phyloP scores from a whole-genome alignment of 257 asterid species.

The Petunia axillaris region DNA sequence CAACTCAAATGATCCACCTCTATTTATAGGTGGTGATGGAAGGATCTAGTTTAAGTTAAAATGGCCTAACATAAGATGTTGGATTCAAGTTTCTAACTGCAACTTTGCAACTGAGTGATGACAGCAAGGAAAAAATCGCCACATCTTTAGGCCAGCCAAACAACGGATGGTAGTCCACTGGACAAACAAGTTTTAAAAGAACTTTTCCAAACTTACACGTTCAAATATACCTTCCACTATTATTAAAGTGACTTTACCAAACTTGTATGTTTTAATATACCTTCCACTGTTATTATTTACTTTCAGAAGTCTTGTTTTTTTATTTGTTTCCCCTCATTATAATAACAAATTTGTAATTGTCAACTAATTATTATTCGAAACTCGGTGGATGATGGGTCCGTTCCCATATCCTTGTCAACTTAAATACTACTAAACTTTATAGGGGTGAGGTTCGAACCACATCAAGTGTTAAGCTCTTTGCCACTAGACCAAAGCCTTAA shows the following conservation, averaged over 20 bases:
- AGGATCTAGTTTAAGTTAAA: background rate
- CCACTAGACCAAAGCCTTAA: too few relatives aligned
- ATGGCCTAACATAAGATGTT: background rate
- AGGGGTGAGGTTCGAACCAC: too few relatives aligned
- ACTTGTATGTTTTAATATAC: slow-evolving; percentile 5
- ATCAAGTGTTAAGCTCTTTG: too few relatives aligned
- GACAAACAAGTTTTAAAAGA: background rate
- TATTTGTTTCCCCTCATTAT: slow-evolving; percentile 1
- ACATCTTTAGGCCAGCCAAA: slow-evolving; percentile 2
- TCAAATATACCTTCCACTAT: background rate
- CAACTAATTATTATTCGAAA: background rate
- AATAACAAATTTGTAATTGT: background rate
- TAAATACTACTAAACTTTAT: too few relatives aligned
- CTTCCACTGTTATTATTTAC: background rate
- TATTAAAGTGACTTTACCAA: background rate
- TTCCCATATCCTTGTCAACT: too few relatives aligned
- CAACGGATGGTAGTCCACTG: background rate
- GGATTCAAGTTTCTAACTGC: background rate
- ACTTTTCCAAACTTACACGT: background rate
- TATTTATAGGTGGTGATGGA: too few relatives aligned
- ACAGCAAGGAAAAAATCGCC: background rate
- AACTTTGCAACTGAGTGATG: background rate
- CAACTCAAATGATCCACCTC: too few relatives aligned
- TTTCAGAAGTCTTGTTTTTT: background rate
- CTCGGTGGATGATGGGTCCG: too few relatives aligned